phyloP scores from a whole-genome alignment of 306 rosid species.

The Spatholobus suberectus region DNA sequence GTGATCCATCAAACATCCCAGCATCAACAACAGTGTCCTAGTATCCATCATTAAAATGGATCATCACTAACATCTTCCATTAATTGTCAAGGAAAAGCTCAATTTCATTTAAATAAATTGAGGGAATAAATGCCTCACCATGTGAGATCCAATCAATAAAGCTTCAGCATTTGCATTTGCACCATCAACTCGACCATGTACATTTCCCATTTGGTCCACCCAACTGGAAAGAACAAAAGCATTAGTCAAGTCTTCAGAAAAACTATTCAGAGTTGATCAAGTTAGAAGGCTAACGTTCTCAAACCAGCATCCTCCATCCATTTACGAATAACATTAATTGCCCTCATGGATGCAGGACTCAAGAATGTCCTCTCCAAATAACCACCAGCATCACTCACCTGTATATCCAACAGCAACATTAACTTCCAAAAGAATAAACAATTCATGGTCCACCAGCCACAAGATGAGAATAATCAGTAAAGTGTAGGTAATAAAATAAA shows the following conservation, averaged over 20 bases:
- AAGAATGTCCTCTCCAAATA: conserved; percentile 93
- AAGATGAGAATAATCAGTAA: conserved; percentile 4
- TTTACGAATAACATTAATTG: conserved; percentile 57
- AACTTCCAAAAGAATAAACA: conserved; percentile 30
- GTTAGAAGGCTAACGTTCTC: conserved; percentile 81
- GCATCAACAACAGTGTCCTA: conserved; percentile 98
- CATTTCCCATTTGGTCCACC: conserved; percentile 90
- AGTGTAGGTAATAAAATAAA: neutral
- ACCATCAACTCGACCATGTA: conserved; percentile 86
- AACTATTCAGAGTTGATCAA: conserved; percentile 29
- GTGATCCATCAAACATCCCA: conserved; percentile 87
- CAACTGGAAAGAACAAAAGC: conserved; percentile 67
- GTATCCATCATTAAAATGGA: conserved; percentile 26
- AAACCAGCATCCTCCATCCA: conserved; percentile 99
- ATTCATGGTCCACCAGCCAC: neutral
- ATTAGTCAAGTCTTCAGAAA: conserved; percentile 47
- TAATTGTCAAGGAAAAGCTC: conserved; percentile 30
- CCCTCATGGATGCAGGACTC: conserved; percentile 86
- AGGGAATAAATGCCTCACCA: conserved; percentile 56
- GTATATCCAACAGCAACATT: conserved; percentile 48
- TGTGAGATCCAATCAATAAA: conserved; percentile 85
- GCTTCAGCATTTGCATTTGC: conserved; percentile 73
- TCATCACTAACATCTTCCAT: too few relatives aligned
- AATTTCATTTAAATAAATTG: neutral
- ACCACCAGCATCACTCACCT: conserved; percentile 81